A percentile compares a stretch with the other conserved stretches of the same genome.
These are phyloP conservation scores for Apophysomyces elegans DNA, from an alignment of 371 early-diverging fungal species.

Conservation along the genomic window DNA sequence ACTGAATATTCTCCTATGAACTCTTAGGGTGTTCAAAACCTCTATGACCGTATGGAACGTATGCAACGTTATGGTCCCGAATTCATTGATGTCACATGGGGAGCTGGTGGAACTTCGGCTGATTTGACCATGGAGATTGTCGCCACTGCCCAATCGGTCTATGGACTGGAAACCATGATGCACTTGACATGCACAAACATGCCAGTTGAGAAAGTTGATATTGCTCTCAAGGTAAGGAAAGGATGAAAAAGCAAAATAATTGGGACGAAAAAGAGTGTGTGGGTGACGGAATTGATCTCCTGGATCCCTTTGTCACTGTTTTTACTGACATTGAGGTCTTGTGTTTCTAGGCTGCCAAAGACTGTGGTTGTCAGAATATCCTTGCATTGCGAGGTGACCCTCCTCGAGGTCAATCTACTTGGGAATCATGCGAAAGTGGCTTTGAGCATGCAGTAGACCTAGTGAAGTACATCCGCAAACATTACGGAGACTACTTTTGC, in stretches of 20 bases:
- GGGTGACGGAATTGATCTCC: too few species aligned
- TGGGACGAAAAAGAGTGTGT: too few species aligned
- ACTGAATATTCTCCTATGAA: neutral
- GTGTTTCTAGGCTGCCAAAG: conserved; percentile 59
- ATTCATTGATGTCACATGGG: conserved; percentile 97
- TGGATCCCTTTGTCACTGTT: too few species aligned
- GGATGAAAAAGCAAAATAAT: neutral
- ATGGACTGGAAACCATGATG: conserved; percentile 96
- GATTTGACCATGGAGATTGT: conserved; percentile 89
- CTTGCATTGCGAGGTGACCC: conserved; percentile 96
- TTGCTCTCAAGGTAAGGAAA: conserved; percentile 68
- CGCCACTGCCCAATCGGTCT: conserved; percentile 87
- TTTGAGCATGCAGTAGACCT: conserved; percentile 86
- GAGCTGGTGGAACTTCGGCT: conserved; percentile 91
- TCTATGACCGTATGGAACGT: conserved; percentile 82
- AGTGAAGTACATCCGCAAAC: conserved; percentile 85
- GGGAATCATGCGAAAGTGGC: conserved; percentile 81
- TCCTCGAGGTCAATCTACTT: conserved; percentile 82
- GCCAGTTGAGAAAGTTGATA: conserved; percentile 85
- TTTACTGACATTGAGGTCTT: too few species aligned
- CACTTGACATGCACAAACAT: conserved; percentile 97
- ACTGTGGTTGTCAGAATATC: conserved; percentile 93
- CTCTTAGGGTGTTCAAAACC: conserved; percentile 69
- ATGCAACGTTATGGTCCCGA: conserved; percentile 94
- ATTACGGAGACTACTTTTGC: conserved; percentile 95